These are phyloP conservation scores for Colletotrichum limetticola DNA, from an alignment of 2,329 filamentous ascomycete genomes.

Conservation along the genomic window DNA sequence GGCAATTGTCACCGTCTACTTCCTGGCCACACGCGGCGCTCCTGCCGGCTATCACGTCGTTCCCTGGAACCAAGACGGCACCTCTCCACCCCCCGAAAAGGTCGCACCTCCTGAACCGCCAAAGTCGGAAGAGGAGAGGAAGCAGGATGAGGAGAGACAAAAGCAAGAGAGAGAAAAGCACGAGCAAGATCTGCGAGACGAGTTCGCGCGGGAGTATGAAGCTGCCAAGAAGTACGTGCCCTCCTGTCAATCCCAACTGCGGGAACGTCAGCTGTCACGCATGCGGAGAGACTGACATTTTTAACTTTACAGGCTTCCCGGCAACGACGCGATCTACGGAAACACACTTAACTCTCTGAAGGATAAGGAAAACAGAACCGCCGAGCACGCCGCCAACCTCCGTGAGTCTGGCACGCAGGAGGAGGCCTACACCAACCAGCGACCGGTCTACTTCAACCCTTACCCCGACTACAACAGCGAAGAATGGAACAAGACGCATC, in stretches of 20 bases:
- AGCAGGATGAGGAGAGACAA: slow-evolving; percentile 28
- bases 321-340: slow-evolving; percentile 65
- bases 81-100: neutral
- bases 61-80: slow-evolving; percentile 40
- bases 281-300: slow-evolving; percentile 13
- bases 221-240: slow-evolving; percentile 52
- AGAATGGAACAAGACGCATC: slow-evolving; percentile 66
- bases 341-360: slow-evolving; percentile 62
- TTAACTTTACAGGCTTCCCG: slow-evolving; percentile 48
- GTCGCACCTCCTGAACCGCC: slow-evolving; percentile 18
- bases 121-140: slow-evolving; percentile 32
- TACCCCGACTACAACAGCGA: slow-evolving; percentile 77
- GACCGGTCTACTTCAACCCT: slow-evolving; percentile 71
- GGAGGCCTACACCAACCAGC: slow-evolving; percentile 50
- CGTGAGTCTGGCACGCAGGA: slow-evolving; percentile 35
- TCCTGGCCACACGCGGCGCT: slow-evolving; percentile 52
- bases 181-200: slow-evolving; percentile 44
- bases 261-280: slow-evolving; percentile 29
- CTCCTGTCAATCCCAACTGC: neutral
- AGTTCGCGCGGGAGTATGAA: slow-evolving; percentile 46
- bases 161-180: slow-evolving; percentile 39
- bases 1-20: slow-evolving; percentile 54
- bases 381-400: slow-evolving; percentile 40
- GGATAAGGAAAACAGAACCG: slow-evolving; percentile 49
- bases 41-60: slow-evolving; percentile 47